Percentiles rank a stretch among this genome's conserved stretches.
Conservation (phyloP, 441 rosid species). For the Rhodomyrtus psidioides region DNA sequence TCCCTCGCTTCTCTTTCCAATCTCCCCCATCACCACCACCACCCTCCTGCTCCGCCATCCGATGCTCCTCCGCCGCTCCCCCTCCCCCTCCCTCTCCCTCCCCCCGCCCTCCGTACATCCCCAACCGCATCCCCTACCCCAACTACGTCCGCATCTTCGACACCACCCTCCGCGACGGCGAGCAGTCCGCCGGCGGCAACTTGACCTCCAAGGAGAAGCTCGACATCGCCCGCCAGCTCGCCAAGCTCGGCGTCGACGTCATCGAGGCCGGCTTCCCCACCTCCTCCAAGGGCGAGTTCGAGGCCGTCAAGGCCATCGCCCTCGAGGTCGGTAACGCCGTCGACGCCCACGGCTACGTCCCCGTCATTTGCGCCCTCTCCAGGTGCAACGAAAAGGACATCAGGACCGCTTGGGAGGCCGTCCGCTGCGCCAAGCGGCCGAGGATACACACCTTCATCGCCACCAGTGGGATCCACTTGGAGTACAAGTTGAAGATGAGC, state of each 20-base stretch:
- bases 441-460: constrained; percentile 86
- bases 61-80: constrained; percentile 14
- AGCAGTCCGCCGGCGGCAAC: constrained; percentile 92
- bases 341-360: constrained; percentile 57
- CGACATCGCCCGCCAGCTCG: constrained; percentile 73
- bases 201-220: constrained; percentile 78
- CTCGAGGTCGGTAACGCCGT: constrained; percentile 55
- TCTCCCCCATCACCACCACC: background rate
- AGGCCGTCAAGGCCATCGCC: constrained; percentile 69
- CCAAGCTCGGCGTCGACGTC: constrained; percentile 78
- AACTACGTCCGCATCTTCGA: constrained; percentile 78
- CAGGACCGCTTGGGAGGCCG: constrained; percentile 78
- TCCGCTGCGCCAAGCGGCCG: constrained; percentile 70
- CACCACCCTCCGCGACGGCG: constrained; percentile 96
- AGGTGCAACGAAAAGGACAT: constrained; percentile 84
- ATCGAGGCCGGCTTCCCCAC: constrained; percentile 94
- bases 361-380: constrained; percentile 83
- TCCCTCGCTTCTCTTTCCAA: constrained; percentile 3
- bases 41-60: constrained; percentile 11
- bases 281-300: constrained; percentile 77
- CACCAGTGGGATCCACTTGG: constrained; percentile 74
- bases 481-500: constrained; percentile 71
- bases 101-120: constrained; percentile 56
- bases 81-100: no score
- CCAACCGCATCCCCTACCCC: constrained; percentile 61